A percentile compares a stretch with the other conserved stretches of the same genome.
phyloP scores from a whole-genome alignment of 2,329 filamentous ascomycete genomes.

The Acephala macrosclerotiorum region DNA sequence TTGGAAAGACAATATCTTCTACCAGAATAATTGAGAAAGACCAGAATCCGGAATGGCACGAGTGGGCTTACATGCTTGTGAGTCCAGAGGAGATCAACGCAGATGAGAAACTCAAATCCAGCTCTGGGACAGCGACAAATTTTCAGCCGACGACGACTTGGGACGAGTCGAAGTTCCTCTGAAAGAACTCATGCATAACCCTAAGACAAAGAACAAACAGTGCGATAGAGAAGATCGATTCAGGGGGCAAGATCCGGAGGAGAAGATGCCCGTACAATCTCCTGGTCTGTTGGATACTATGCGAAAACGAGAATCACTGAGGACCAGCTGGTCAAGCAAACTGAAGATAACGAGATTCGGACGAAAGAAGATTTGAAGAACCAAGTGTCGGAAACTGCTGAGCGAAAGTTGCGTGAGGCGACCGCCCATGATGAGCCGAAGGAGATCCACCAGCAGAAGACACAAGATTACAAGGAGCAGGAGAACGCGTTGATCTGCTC shows the following conservation, averaged over 20 bases:
- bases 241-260: conserved; percentile 67
- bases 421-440: conserved; percentile 59
- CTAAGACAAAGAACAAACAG: conserved; percentile 67
- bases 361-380: conserved; percentile 65
- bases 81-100: conserved; percentile 76
- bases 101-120: conserved; percentile 73
- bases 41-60: conserved; percentile 75
- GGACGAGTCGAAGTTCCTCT: conserved; percentile 75
- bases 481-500: conserved; percentile 73
- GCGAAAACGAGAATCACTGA: conserved; percentile 69
- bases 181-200: conserved; percentile 67
- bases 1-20: conserved; percentile 72
- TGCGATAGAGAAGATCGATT: conserved; percentile 70
- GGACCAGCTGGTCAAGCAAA: conserved; percentile 67
- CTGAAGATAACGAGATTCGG: conserved; percentile 63
- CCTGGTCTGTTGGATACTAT: conserved; percentile 77
- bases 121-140: conserved; percentile 77
- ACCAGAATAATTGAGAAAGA: conserved; percentile 71
- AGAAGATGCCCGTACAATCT: conserved; percentile 72
- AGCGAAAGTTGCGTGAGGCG: conserved; percentile 70
- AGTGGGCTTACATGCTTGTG: conserved; percentile 73
- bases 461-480: conserved; percentile 67
- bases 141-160: conserved; percentile 72
- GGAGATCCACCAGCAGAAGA: conserved; percentile 73
- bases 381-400: conserved; percentile 60